Evolutionary conservation across 73 alveolate genomes (phyloP), one percentile per base, ranked within the genome.

Genomic region (Tetrahymena malaccensis): DNA sequence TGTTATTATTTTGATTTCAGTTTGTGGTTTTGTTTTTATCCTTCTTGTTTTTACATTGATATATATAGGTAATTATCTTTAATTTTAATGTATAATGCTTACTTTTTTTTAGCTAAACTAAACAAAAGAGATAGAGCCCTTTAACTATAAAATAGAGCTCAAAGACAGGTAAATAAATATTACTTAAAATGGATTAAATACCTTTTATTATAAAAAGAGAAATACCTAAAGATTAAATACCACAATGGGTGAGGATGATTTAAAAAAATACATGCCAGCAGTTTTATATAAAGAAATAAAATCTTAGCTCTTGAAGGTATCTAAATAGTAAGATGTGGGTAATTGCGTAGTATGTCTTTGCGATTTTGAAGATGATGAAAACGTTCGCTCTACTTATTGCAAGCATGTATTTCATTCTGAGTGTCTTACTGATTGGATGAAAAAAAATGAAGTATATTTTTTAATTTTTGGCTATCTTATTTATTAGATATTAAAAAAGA

Each of bases 331-430:
- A 70, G 89, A 70, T 70, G 89, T 31, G 10, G 89, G 89, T 1
- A 31, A n/a, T 70, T 70, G 89, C 19, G 89, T 70, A 1, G 89
- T 70, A 0, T 70, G 89, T 31, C 89, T 70, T 1, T 70, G 89
- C 19, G 89, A 70, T 70, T 94, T 94, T 94, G 38, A 85, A 84
- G 85, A 35, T 33, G 43, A 85, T 40, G 50, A 56, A 34, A 43
- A 85, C 0, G 70, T 94, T 85, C 93, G 94, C 21, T 55, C 93
- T 56, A 94, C 96, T 8, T 85, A 83, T 33, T 94, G 96, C 44
- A 84, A 85, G 43, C 96, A 94, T 43, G 85, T 94, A 21, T 94
- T 94, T 40, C 96, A 94, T 25, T 84, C 93, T 15, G 83, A 37
- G 9, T 94, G 96, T 25, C 57, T 94, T 4, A 55, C 93, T 35